Evolutionary conservation across 129 eudicot genomes (phyloP).

Genomic region (Oenanthe sinensis): DNA sequence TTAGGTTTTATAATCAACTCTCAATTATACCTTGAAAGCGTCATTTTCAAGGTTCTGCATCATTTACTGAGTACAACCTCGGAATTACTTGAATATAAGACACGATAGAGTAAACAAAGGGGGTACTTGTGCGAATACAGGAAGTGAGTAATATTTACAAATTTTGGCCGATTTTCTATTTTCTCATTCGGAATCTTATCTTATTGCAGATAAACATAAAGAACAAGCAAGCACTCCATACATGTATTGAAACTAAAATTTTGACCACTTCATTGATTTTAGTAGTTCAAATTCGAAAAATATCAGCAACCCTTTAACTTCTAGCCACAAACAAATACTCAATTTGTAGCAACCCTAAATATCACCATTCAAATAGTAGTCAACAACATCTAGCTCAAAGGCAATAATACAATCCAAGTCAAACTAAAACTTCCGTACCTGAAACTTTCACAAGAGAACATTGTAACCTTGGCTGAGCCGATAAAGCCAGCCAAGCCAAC

Average conservation of each 20-base stretch:
- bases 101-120: no score
- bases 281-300: not conserved
- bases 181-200: no score
- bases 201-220: not conserved
- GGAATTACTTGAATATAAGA: no score
- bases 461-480: constrained; percentile 63
- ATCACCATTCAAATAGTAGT: not conserved
- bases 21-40: not conserved
- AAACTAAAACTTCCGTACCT: constrained; percentile 23
- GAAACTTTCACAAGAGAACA: constrained; percentile 63
- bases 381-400: not conserved
- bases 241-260: not conserved
- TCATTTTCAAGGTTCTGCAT: not conserved
- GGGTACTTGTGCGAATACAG: no score
- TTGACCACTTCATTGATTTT: not conserved
- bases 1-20: not conserved
- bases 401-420: not conserved
- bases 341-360: not conserved
- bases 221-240: not conserved
- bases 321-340: no score
- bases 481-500: constrained; percentile 54
- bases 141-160: no score
- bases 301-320: not conserved
- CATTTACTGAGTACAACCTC: no score
- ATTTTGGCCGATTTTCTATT: no score